Base-by-base conservation (phyloP, 768 basidiomycete species). In the Lactifluus hygrophoroides region DNA sequence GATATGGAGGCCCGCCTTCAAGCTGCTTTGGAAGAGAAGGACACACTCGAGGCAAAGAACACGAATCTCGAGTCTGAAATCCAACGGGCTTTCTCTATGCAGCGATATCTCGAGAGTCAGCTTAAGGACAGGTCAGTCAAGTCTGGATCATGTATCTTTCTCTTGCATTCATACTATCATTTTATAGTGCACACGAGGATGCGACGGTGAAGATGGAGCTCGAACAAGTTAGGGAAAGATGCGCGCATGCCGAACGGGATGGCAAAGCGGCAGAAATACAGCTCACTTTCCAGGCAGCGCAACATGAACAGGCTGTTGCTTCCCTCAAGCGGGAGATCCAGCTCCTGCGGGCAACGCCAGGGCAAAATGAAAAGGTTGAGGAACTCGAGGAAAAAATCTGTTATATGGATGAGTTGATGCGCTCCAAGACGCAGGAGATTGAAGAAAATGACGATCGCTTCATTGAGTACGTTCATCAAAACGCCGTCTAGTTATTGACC, bases 391-490 rank as follows among this genome's bases (percentile, higher is more conserved):
- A 87, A 66, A 81, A 79, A 62, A 86, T 84, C 64, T 77, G 74
- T 35, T 86, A 90, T 68, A 85, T 90, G 83, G 89, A 91, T 64
- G 81, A 83, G 45, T 72, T 88, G 44, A 72, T 91, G 44, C 77
- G 76, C 56, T 74, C 71, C 43, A 91, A 90, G 69, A 87, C 84
- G 59, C 69, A 76, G 14, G 89, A 91, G 71, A 88, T 91, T 56
- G 89, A 91, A 67, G 87, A 86, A 65, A 88, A 91, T 56, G 89
- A 92, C 65, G 90, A 92, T 66, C 81, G 81, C 35, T 81, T 83
- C 51, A 80, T 91, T 59, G 86, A 85, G 89, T 91, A 71, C 64
- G 85, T 76, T 64, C 27, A 52, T 43, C 35, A 40, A 34, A 48
- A 42, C 23, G 32, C n/a, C n/a, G n/a, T n/a, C n/a, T n/a, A n/a